A percentile compares a stretch with the other conserved stretches of the same genome.
These are phyloP conservation scores for Myotisia sp. DNA, from an alignment of 2,329 filamentous ascomycete genomes.

Conservation along the genomic window DNA sequence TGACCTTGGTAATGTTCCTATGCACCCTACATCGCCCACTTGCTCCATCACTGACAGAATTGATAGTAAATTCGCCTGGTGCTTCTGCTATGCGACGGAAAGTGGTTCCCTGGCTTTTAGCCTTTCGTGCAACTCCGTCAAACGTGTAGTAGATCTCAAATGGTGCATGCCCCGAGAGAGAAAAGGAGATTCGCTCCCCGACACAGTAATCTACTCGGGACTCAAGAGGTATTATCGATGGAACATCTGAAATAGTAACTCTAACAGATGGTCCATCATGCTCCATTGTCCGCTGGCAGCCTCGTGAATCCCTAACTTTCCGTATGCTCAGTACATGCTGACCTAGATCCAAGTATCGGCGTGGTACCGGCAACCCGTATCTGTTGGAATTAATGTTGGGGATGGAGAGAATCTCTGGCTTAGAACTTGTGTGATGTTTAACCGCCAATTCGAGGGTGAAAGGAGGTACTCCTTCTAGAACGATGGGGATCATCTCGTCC, in stretches of 20 bases:
- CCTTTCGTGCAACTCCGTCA: slow-evolving; percentile 61
- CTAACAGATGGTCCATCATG: slow-evolving; percentile 62
- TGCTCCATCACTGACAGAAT: slow-evolving; percentile 70
- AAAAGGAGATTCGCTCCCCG: slow-evolving; percentile 85
- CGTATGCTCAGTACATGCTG: slow-evolving; percentile 78
- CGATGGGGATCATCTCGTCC: slow-evolving; percentile 79
- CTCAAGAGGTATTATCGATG: slow-evolving; percentile 77
- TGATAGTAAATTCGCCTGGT: slow-evolving; percentile 78
- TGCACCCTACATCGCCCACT: slow-evolving; percentile 67
- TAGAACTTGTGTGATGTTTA: slow-evolving; percentile 70
- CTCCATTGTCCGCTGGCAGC: slow-evolving; percentile 69
- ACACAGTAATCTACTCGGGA: slow-evolving; percentile 82
- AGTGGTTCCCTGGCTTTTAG: slow-evolving; percentile 54
- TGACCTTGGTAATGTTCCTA: slow-evolving; percentile 63
- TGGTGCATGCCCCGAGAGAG: slow-evolving; percentile 74
- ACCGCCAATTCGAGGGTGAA: slow-evolving; percentile 88
- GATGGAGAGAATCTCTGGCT: slow-evolving; percentile 68
- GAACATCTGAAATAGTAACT: slow-evolving; percentile 84
- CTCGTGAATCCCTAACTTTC: slow-evolving; percentile 72
- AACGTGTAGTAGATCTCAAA: slow-evolving; percentile 92
- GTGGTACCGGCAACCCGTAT: slow-evolving; percentile 72
- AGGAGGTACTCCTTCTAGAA: slow-evolving; percentile 66
- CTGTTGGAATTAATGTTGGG: slow-evolving; percentile 60
- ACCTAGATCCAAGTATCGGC: slow-evolving; percentile 72
- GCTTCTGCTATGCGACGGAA: slow-evolving; percentile 90